Evolutionary conservation across 768 basidiomycete genomes (phyloP).

Genomic region (Cyclocybe aegerita): DNA sequence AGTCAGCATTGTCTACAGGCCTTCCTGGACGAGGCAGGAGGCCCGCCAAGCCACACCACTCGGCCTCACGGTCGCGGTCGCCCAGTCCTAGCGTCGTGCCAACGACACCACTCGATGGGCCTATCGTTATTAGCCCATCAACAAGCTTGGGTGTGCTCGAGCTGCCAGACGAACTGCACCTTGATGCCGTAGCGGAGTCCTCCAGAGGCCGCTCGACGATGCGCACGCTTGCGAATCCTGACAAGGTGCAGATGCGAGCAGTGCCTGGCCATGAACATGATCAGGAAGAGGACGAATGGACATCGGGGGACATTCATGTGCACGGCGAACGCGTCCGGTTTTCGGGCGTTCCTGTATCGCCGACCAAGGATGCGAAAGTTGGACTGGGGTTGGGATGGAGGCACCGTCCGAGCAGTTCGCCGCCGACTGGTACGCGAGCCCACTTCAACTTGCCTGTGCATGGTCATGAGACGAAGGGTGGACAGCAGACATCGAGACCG

Average conservation of each 20-base stretch:
- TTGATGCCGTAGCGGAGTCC: slow-evolving; percentile 13
- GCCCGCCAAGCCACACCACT: slow-evolving; percentile 18
- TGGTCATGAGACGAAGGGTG: no score
- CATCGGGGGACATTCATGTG: neutral
- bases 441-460: no score
- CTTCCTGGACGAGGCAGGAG: slow-evolving; percentile 33
- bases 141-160: slow-evolving; percentile 19
- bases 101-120: slow-evolving; percentile 40
- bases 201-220: slow-evolving; percentile 5
- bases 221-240: neutral
- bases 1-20: slow-evolving; percentile 24
- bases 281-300: slow-evolving; percentile 4
- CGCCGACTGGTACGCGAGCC: slow-evolving; percentile 7
- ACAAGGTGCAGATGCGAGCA: neutral
- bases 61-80: slow-evolving; percentile 45
- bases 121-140: slow-evolving; percentile 15
- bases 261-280: neutral
- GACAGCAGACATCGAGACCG: no score
- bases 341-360: neutral
- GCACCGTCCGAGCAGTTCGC: slow-evolving; percentile 15
- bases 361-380: neutral
- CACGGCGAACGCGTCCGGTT: neutral
- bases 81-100: slow-evolving; percentile 48
- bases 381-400: slow-evolving; percentile 2
- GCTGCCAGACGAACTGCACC: slow-evolving; percentile 25